Percentiles rank a stretch among this genome's conserved stretches.
phyloP scores from a whole-genome alignment of 108 stramenopile genomes.

The Skeletonema tropicum region DNA sequence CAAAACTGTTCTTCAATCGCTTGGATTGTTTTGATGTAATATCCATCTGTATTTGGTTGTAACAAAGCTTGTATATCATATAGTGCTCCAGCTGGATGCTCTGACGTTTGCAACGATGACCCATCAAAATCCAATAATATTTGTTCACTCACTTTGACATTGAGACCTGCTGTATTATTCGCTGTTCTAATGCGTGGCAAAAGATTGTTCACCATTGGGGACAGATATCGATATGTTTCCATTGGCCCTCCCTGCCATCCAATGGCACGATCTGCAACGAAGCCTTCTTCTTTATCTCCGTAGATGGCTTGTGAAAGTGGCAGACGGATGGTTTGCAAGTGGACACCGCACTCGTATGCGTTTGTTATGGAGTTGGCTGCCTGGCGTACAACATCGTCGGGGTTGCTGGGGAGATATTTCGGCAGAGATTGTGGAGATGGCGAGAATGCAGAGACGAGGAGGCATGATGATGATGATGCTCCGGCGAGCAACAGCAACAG shows the following conservation, averaged over 20 bases:
- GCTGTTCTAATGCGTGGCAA: slow-evolving; percentile 8
- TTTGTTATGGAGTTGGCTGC: slow-evolving; percentile 16
- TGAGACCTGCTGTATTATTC: slow-evolving; percentile 6
- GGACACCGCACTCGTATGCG: slow-evolving; percentile 8
- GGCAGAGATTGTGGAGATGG: neutral
- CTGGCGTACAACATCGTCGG: slow-evolving; percentile 8
- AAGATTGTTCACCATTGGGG: slow-evolving; percentile 19
- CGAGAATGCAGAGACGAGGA: neutral
- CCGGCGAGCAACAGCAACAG: neutral
- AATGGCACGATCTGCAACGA: slow-evolving; percentile 40
- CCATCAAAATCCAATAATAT: slow-evolving; percentile 41
- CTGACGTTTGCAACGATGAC: slow-evolving; percentile 20
- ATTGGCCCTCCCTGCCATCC: slow-evolving; percentile 48
- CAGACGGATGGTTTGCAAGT: slow-evolving; percentile 32
- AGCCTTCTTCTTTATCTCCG: slow-evolving; percentile 27
- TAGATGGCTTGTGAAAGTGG: slow-evolving; percentile 42
- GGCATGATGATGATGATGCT: neutral
- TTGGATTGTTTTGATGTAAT: slow-evolving; percentile 21
- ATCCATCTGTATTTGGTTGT: slow-evolving; percentile 39
- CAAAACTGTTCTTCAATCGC: slow-evolving; percentile 37
- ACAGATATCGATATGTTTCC: slow-evolving; percentile 38
- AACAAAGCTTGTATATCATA: slow-evolving; percentile 28
- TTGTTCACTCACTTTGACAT: slow-evolving; percentile 28
- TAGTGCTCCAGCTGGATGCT: slow-evolving; percentile 29
- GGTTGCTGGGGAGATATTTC: neutral